A percentile compares a stretch with the other conserved stretches of the same genome.
Conservation (phyloP, 169 alveolate species). For the Eimeria acervulina region DNA sequence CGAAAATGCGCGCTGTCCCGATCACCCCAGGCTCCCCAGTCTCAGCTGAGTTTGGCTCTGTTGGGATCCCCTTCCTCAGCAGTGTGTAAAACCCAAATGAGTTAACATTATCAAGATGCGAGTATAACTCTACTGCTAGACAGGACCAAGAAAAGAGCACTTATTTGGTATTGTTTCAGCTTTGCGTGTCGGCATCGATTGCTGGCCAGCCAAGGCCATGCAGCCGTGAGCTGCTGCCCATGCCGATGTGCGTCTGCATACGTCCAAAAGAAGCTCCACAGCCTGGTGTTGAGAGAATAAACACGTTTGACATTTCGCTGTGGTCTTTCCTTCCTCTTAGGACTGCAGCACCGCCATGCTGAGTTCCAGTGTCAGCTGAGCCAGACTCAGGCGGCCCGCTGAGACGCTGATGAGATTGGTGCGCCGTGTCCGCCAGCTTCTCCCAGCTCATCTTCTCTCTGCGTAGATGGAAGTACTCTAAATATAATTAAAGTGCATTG, state of each 20-base stretch:
- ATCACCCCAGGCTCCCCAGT: background rate
- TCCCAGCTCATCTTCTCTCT: background rate
- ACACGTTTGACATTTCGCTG: background rate
- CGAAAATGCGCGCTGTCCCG: background rate
- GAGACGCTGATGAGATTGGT: background rate
- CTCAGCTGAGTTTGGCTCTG: background rate
- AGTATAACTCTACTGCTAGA: background rate
- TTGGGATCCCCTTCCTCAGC: background rate
- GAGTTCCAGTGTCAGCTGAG: background rate
- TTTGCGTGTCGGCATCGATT: conserved; percentile 6
- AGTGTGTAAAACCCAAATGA: background rate
- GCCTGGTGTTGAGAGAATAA: background rate
- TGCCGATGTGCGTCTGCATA: background rate
- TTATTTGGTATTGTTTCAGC: background rate
- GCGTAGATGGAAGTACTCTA: background rate
- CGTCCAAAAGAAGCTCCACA: background rate
- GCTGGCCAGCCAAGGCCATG: conserved; percentile 46
- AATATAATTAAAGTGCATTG: background rate
- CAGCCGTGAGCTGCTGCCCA: conserved; percentile 34
- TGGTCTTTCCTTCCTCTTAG: background rate
- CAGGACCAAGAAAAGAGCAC: background rate
- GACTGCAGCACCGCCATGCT: background rate
- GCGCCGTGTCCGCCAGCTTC: background rate
- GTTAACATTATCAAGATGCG: background rate
- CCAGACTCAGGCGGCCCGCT: background rate